phyloP scores from a whole-genome alignment of 2,329 filamentous ascomycete genomes.

The Fusarium nanum region DNA sequence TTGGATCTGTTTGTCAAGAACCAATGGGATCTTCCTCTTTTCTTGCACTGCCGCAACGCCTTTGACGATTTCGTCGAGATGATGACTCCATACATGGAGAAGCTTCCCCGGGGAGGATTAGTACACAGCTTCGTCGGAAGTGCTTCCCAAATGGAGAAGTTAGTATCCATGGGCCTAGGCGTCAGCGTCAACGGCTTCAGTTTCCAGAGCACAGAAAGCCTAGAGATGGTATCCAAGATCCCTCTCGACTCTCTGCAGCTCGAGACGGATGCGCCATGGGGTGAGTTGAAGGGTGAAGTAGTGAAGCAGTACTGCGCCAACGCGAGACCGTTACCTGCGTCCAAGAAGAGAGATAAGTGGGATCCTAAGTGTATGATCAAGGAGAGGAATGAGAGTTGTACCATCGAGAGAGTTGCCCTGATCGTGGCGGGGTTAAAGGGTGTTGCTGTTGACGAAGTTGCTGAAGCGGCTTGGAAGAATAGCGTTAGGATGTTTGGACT shows the following conservation, averaged over 20 bases:
- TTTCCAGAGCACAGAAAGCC: constrained; percentile 46
- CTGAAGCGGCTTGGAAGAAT: constrained; percentile 53
- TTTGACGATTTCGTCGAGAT: constrained; percentile 49
- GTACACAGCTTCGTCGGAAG: constrained; percentile 47
- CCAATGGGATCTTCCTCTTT: constrained; percentile 42
- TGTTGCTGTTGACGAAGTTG: constrained; percentile 56
- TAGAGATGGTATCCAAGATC: constrained; percentile 43
- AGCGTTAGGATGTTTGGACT: constrained; percentile 50
- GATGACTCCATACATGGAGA: constrained; percentile 53
- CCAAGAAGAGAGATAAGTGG: constrained; percentile 64
- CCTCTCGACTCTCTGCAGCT: constrained; percentile 41
- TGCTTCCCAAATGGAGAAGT: constrained; percentile 42
- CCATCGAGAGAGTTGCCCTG: constrained; percentile 59
- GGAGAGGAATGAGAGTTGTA: constrained; percentile 63
- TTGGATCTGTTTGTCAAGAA: constrained; percentile 44
- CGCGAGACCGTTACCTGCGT: constrained; percentile 52
- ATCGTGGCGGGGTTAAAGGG: constrained; percentile 62
- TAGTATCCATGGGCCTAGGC: constrained; percentile 39
- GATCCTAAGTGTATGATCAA: constrained; percentile 60
- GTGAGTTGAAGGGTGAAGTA: constrained; percentile 44
- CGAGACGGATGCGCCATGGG: constrained; percentile 47
- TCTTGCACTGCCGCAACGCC: constrained; percentile 44
- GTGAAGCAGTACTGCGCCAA: constrained; percentile 57
- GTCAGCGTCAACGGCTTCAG: constrained; percentile 61
- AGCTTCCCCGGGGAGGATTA: constrained; percentile 39